phyloP scores from a whole-genome alignment of 192 early-diverging fungal genomes.

The Coemansia erecta region DNA sequence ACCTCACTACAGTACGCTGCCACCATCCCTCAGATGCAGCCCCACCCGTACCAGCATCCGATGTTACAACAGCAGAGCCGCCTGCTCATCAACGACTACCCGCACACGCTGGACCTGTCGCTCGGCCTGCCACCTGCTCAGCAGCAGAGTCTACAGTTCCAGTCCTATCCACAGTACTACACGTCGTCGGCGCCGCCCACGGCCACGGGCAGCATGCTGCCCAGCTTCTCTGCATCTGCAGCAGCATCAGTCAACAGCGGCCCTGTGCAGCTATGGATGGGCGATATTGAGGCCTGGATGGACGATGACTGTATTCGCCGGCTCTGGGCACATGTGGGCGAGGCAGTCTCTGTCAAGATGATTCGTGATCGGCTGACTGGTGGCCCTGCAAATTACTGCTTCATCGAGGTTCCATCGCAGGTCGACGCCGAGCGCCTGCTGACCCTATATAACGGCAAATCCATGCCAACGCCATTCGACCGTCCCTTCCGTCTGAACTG shows the following conservation, averaged over 20 bases:
- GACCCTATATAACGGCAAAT: slow-evolving; percentile 68
- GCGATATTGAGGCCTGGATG: slow-evolving; percentile 98
- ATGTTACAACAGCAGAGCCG: slow-evolving; percentile 1
- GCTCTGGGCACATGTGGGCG: slow-evolving; percentile 81
- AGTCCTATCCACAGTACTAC: background rate
- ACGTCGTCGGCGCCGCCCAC: background rate
- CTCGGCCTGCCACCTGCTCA: slow-evolving; percentile 9
- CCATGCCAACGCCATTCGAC: slow-evolving; percentile 77
- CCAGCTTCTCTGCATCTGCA: slow-evolving; percentile 1
- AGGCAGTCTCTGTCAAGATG: slow-evolving; percentile 88
- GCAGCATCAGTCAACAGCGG: background rate
- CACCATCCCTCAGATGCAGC: background rate
- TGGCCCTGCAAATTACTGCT: slow-evolving; percentile 84
- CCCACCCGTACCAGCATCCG: slow-evolving; percentile 1
- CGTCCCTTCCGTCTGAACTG: slow-evolving; percentile 91
- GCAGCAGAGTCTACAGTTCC: no score
- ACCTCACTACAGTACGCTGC: background rate
- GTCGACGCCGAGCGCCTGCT: slow-evolving; percentile 72
- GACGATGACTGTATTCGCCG: slow-evolving; percentile 87
- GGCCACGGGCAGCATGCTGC: background rate
- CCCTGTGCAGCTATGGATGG: slow-evolving; percentile 72
- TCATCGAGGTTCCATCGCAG: slow-evolving; percentile 76
- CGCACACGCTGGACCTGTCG: background rate
- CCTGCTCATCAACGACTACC: background rate
- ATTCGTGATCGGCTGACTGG: slow-evolving; percentile 90